Conservation (phyloP, 2,329 filamentous ascomycete genomes). For the Diaporthe batatas region DNA sequence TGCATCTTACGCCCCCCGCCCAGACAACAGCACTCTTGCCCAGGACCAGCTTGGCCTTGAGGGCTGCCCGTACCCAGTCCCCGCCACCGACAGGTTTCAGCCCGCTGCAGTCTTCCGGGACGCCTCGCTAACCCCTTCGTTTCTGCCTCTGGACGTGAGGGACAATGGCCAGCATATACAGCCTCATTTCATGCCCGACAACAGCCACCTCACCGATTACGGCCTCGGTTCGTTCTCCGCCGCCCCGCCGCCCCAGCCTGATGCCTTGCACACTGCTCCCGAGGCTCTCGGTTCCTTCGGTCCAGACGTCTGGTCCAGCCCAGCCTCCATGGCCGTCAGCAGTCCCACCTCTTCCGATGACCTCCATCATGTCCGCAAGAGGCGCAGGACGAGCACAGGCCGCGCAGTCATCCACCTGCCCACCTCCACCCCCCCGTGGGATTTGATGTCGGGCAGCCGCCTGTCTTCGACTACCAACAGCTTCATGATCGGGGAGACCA, state of each 20-base stretch:
- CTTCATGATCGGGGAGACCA: conserved; percentile 56
- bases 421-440: conserved; percentile 22
- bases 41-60: conserved; percentile 31
- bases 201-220: conserved; percentile 20
- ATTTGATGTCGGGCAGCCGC: conserved; percentile 13
- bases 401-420: conserved; percentile 4
- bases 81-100: conserved; percentile 5
- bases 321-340: not conserved
- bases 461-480: conserved; percentile 50
- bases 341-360: conserved; percentile 21
- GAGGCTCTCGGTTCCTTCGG: not conserved
- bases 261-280: conserved; percentile 3
- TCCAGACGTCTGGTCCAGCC: conserved; percentile 28
- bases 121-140: conserved; percentile 2
- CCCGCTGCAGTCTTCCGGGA: conserved; percentile 4
- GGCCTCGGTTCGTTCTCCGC: conserved; percentile 26
- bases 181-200: conserved; percentile 16
- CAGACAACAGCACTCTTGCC: conserved; percentile 7
- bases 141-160: conserved; percentile 1
- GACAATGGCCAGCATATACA: not conserved
- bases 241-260: not conserved
- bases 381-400: conserved; percentile 29
- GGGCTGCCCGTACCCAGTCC: conserved; percentile 17
- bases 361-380: conserved; percentile 18
- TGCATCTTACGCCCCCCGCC: not conserved